These are phyloP conservation scores for Pneumocystis murina DNA, from an alignment of 1,139 yeast species.

Conservation along the genomic window DNA sequence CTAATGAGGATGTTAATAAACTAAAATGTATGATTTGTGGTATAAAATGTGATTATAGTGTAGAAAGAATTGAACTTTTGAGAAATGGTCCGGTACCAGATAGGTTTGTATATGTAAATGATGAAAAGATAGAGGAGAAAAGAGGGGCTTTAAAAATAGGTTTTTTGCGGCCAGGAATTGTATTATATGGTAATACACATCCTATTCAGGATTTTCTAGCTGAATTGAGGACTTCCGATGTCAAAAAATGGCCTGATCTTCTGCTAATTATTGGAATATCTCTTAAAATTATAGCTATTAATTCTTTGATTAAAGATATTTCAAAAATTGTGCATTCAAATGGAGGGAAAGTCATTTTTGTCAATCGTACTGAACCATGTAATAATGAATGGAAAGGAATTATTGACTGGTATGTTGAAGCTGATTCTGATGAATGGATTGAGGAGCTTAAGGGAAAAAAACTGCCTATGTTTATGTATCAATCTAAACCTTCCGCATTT, in stretches of 20 bases:
- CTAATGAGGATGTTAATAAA: constrained; percentile 75
- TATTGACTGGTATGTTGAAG: constrained; percentile 56
- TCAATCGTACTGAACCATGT: constrained; percentile 29
- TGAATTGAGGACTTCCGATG: constrained; percentile 41
- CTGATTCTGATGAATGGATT: constrained; percentile 78
- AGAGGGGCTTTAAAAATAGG: constrained; percentile 51
- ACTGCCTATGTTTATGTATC: constrained; percentile 46
- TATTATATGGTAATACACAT: constrained; percentile 65
- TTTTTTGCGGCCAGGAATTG: constrained; percentile 55
- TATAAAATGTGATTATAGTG: constrained; percentile 45
- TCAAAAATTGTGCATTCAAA: constrained; percentile 43
- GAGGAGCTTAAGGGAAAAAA: constrained; percentile 34
- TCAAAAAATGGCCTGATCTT: constrained; percentile 41
- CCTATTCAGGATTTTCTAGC: constrained; percentile 57
- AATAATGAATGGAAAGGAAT: constrained; percentile 35
- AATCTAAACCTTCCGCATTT: constrained; percentile 14
- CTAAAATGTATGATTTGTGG: constrained; percentile 62
- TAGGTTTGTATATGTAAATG: constrained; percentile 41
- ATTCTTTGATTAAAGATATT: constrained; percentile 42
- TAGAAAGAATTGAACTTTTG: constrained; percentile 27
- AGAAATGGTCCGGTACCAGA: constrained; percentile 43
- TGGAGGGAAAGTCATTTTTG: constrained; percentile 46
- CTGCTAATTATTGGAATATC: constrained; percentile 64
- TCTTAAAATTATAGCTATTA: constrained; percentile 57
- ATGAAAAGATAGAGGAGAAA: constrained; percentile 38